Base-by-base conservation (phyloP, 176 grass and related monocot species). In the Eleusine coracana region DNA sequence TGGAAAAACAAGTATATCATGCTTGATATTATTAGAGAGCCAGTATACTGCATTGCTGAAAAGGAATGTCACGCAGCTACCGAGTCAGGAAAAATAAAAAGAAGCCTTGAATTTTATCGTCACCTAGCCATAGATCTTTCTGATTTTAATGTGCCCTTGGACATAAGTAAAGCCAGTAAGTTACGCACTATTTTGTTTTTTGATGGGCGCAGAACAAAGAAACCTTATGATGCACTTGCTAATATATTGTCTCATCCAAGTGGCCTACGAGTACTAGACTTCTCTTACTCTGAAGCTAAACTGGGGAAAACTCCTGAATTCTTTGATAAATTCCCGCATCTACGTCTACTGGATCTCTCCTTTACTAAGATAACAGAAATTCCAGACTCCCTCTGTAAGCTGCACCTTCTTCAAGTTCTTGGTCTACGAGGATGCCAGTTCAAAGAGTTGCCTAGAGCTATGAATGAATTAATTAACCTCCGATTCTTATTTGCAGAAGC, bases 301-400 rank as follows among this genome's bases (percentile, higher is more conserved):
- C 23, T 29, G 54, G 44, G 74, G 15, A 41, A 29, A 27, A 6
- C 70, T 56, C 54, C 59, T 82, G 21, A 59, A 83, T 34, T 40
- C 25, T 37, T 77, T 39, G 17, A 54, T 5, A 80, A 54, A 42
- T 76, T 66, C 10, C 15, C 25, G 4, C 81, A 80, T 71, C 66
- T 89, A 8, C 81, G 87, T n/a, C 74, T 75, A 55, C 29, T 85
- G 5, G 81, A 89, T 58, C 81, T 89, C 41, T 84, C 87, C 5
- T 84, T 80, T 34, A 85, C 55, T 68, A 46, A 4, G 39, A 75
- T 89, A 50, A 74, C 38, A 5, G 3, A 5, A n/a, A 17, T 89
- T 40, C 81, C 81, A 51, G 45, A 89, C 11, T 50, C 29, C 59
- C 37, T 89, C 31, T 82, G 71, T 27, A 12, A 65, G 10, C 61